Base-by-base conservation (phyloP, 805 yeast species). In the Tetrapisispora fleetii region DNA sequence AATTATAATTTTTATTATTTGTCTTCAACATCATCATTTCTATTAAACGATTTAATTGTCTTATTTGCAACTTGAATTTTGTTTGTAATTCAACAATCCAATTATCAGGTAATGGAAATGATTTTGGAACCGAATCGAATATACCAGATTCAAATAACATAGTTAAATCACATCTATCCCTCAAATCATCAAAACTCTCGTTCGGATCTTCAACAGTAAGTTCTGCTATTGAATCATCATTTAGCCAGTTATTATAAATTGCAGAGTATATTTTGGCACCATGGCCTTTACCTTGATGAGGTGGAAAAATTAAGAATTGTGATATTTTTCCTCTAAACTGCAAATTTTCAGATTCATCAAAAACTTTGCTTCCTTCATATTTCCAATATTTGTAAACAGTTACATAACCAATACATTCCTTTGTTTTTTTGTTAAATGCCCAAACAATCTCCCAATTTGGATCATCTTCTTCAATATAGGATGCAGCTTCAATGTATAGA, bases 141-240 rank as follows among this genome's bases (percentile, higher is more conserved):
- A 68, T 57, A 0, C 68, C 65, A 1, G 51, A 51, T 24, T 63
- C 57, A 36, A 65, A 63, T 32, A 83, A 62, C 55, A 81, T 68
- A 49, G 68, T 65, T 54, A 88, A 70, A 59, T 93, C 98, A 53
- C 81, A 76, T 32, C 91, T 71, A 62, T 93, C 97, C 50, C 99
- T 75, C 55, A 93, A 70, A 59, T 86, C 95, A 60, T 93, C 99
- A 67, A 93, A 91, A 35, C 80, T 79, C 61, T 89, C 96, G 59
- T 84, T 85, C 2, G 98, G 98, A 63, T 93, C 99, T 63, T 93
- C 98, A 4, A 93, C 88, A 0, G 91, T 87, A 37, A 93, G 75
- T 57, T 90, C 95, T 33, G 69, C 66, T 22, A 89, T 78, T 1
- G 59, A 51, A 0, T 62, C 58, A 53, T 85, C 84, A 0, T 58